phyloP scores from a whole-genome alignment of 768 basidiomycete genomes.

The Termitomyces sp. region DNA sequence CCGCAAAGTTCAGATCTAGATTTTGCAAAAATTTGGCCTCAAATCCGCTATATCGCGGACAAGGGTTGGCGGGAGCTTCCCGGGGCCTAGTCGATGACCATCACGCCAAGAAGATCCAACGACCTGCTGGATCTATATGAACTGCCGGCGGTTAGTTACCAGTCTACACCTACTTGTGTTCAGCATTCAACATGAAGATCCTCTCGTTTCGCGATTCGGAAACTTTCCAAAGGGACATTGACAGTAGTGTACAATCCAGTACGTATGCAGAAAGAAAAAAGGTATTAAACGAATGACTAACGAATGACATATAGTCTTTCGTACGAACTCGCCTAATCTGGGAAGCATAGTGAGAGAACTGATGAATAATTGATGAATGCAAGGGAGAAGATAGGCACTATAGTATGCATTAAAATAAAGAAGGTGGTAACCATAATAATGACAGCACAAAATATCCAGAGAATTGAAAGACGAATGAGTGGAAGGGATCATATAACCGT shows the following conservation, averaged over 20 bases:
- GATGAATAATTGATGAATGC: conserved; percentile 2
- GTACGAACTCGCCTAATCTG: not conserved
- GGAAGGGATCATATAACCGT: conserved; percentile 7
- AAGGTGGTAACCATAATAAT: conserved; percentile 5
- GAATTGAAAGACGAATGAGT: conserved; percentile 5
- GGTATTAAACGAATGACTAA: conserved; percentile 2
- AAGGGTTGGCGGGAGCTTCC: not conserved
- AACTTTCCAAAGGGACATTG: conserved; percentile 6
- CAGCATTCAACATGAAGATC: not conserved
- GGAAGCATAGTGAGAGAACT: conserved; percentile 14
- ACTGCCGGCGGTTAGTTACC: not conserved
- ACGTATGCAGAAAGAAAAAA: conserved; percentile 7
- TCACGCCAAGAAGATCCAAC: not conserved
- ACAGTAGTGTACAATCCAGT: conserved; percentile 16
- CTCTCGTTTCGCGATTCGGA: not conserved
- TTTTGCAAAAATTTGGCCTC: not conserved
- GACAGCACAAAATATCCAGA: conserved; percentile 9
- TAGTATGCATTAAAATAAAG: conserved; percentile 11
- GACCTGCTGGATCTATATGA: not conserved
- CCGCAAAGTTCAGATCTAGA: not conserved
- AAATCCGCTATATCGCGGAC: not conserved
- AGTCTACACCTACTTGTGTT: not conserved
- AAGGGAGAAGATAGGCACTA: not conserved
- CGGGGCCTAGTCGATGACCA: not conserved
- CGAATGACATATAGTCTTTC: conserved; percentile 2